A percentile compares a stretch with the other conserved stretches of the same genome.
Evolutionary conservation across 2,329 filamentous ascomycete species (phyloP).

Genomic region (Monosporascus sp.): DNA sequence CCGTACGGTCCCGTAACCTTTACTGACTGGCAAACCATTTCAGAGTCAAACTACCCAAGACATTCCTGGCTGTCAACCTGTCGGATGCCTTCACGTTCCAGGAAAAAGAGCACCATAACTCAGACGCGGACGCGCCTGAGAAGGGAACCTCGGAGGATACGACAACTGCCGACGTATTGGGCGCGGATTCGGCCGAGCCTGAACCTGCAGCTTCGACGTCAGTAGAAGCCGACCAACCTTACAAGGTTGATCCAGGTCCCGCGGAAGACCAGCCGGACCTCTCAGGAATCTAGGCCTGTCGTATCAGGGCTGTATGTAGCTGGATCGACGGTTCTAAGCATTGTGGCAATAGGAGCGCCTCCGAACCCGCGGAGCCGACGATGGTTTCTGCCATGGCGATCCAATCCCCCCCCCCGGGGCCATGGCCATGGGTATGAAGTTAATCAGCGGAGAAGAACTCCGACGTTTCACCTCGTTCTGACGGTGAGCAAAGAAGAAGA

Average conservation of each 20-base stretch:
- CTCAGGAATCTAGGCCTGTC: neutral
- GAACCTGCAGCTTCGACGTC: neutral
- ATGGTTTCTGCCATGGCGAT: too few relatives aligned
- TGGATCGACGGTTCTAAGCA: too few relatives aligned
- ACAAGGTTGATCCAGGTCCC: neutral
- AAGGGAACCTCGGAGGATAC: constrained; percentile 33
- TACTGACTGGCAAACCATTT: constrained; percentile 4
- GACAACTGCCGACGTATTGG: constrained; percentile 16
- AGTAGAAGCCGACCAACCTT: neutral
- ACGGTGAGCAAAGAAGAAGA: too few relatives aligned
- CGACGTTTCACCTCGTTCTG: too few relatives aligned
- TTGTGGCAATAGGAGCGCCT: too few relatives aligned
- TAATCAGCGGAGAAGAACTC: too few relatives aligned
- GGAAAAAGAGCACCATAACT: constrained; percentile 45
- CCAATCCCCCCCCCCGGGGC: too few relatives aligned
- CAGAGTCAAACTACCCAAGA: constrained; percentile 62
- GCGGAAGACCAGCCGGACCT: neutral
- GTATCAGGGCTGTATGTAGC: neutral
- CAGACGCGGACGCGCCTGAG: constrained; percentile 42
- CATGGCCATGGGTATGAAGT: too few relatives aligned
- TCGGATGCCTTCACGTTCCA: constrained; percentile 58
- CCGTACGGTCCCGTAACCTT: neutral
- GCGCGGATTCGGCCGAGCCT: constrained; percentile 17
- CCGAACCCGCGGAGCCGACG: too few relatives aligned
- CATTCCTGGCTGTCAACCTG: constrained; percentile 59